Conservation (phyloP, 2,329 filamentous ascomycete genomes). For the Xylariomycetidae sp. region DNA sequence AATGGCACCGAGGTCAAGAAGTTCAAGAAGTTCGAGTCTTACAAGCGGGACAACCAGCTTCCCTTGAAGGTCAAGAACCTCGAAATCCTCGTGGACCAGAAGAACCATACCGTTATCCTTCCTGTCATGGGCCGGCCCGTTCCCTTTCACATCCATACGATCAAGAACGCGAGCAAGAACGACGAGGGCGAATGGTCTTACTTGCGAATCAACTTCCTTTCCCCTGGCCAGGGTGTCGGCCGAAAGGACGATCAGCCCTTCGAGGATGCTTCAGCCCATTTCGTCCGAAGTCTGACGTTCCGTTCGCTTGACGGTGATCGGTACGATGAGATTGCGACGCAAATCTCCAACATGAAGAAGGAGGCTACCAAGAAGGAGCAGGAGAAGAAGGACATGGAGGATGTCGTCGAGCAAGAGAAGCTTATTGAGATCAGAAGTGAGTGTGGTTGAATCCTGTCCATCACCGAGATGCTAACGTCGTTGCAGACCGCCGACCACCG, state of each 20-base stretch:
- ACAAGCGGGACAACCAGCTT: conserved; percentile 95
- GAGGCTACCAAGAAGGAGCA: conserved; percentile 87
- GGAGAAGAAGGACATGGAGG: conserved; percentile 99
- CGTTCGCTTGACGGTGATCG: conserved; percentile 83
- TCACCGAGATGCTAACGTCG: conserved; percentile 32
- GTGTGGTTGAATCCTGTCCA: conserved; percentile 23
- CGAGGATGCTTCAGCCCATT: conserved; percentile 92
- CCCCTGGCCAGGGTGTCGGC: conserved; percentile 93
- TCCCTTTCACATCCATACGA: conserved; percentile 94
- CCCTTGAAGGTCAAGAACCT: conserved; percentile 77
- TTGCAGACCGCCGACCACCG: conserved; percentile 76
- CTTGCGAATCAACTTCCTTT: conserved; percentile 93
- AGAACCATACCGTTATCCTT: conserved; percentile 83
- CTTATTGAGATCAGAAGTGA: conserved; percentile 86
- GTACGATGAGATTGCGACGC: conserved; percentile 83
- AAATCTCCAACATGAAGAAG: conserved; percentile 95
- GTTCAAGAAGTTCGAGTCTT: conserved; percentile 98
- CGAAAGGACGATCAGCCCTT: conserved; percentile 97
- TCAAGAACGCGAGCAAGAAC: conserved; percentile 98
- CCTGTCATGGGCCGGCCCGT: conserved; percentile 97
- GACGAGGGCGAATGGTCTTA: conserved; percentile 93
- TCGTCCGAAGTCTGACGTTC: conserved; percentile 92
- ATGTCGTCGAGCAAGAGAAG: conserved; percentile 98
- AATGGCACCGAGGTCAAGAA: conserved; percentile 94
- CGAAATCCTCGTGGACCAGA: conserved; percentile 83